A percentile compares a stretch with the other conserved stretches of the same genome.
These are phyloP conservation scores for Amanita brunnescens DNA, from an alignment of 768 basidiomycete genomes.

Conservation along the genomic window DNA sequence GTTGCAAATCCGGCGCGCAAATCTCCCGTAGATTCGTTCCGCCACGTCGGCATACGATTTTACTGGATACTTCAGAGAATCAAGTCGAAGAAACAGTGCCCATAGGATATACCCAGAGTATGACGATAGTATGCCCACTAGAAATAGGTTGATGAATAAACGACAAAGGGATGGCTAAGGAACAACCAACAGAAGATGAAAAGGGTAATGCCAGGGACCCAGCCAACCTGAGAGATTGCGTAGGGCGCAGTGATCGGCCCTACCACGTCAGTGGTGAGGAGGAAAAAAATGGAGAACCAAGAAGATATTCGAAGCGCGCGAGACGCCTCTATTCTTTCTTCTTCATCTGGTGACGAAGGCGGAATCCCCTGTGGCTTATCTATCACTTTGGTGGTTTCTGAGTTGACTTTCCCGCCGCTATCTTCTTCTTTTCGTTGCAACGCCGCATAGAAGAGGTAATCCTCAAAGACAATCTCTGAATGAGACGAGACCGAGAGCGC, in stretches of 20 bases:
- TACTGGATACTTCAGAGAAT: conserved; percentile 46
- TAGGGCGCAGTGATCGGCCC: conserved; percentile 44
- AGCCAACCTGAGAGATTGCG: conserved; percentile 49
- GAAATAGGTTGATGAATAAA: not conserved
- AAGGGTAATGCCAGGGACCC: conserved; percentile 37
- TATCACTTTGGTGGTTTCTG: not conserved
- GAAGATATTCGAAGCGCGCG: conserved; percentile 39
- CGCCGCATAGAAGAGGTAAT: conserved; percentile 29
- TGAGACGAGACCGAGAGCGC: not conserved
- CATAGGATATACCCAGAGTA: conserved; percentile 51
- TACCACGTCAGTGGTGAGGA: conserved; percentile 54
- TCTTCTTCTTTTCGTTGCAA: conserved; percentile 22
- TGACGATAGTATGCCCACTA: conserved; percentile 41
- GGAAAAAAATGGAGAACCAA: conserved; percentile 44
- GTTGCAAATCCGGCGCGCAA: conserved; percentile 37
- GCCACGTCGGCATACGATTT: conserved; percentile 48
- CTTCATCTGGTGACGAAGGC: conserved; percentile 7
- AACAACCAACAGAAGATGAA: conserved; percentile 30
- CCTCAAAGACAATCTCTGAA: conserved; percentile 21
- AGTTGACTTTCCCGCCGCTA: not conserved
- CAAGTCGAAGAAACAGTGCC: conserved; percentile 45
- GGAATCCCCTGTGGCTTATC: not conserved
- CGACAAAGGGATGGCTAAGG: not conserved
- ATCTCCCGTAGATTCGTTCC: conserved; percentile 43
- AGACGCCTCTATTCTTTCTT: conserved; percentile 28